These are phyloP conservation scores for Mycena sanguinolenta DNA, from an alignment of 768 basidiomycete species.

Conservation along the genomic window DNA sequence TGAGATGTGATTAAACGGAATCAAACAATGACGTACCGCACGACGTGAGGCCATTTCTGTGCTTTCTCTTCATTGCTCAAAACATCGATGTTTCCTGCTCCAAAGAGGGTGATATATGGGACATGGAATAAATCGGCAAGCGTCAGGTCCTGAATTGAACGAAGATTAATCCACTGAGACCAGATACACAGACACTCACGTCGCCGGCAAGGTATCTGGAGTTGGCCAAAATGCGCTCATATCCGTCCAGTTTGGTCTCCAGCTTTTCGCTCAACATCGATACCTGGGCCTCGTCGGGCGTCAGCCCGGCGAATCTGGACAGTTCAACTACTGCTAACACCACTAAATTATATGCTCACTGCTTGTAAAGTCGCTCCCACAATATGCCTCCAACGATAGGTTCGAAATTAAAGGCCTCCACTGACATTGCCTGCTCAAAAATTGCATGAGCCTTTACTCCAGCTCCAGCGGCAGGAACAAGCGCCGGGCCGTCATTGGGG, in stretches of 20 bases:
- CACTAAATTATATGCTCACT: constrained; percentile 41
- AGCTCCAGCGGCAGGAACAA: constrained; percentile 50
- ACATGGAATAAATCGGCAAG: constrained; percentile 28
- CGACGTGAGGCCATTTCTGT: constrained; percentile 22
- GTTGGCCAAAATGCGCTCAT: constrained; percentile 59
- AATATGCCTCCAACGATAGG: constrained; percentile 51
- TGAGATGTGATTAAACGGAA: not conserved
- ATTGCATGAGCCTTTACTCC: constrained; percentile 44
- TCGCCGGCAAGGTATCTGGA: constrained; percentile 60
- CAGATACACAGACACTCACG: constrained; percentile 24
- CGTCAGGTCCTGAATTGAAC: constrained; percentile 17
- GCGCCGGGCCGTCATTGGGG: constrained; percentile 51
- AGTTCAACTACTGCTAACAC: not conserved
- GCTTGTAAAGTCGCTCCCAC: constrained; percentile 58
- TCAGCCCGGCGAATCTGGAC: constrained; percentile 27
- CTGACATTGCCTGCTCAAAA: constrained; percentile 53
- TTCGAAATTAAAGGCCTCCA: constrained; percentile 62
- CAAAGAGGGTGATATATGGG: constrained; percentile 14
- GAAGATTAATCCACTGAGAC: no score
- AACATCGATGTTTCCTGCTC: not conserved
- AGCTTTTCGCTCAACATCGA: constrained; percentile 39
- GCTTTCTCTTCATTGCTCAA: constrained; percentile 13
- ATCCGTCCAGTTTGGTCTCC: constrained; percentile 52
- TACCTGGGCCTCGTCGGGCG: constrained; percentile 46
- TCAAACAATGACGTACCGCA: not conserved